Evolutionary conservation across 2,329 filamentous ascomycete species (phyloP).

Genomic region (Epichloe amarillans): DNA sequence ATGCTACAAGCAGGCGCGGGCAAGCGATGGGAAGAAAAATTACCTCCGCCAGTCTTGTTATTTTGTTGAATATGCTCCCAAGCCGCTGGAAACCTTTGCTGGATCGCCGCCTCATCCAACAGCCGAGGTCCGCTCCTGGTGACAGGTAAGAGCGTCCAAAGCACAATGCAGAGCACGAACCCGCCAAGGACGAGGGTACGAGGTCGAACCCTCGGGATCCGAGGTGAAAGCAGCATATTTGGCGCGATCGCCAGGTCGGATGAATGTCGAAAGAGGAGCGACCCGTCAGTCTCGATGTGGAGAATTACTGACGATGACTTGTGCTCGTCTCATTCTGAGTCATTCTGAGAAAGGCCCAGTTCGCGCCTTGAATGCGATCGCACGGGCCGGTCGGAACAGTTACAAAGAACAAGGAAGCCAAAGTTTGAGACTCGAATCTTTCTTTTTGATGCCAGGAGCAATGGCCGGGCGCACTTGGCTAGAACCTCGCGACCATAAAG

Average conservation of each 20-base stretch:
- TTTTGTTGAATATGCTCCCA: slow-evolving; percentile 11
- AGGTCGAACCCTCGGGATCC: slow-evolving; percentile 4
- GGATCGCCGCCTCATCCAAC: background rate
- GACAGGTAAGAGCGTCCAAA: slow-evolving; percentile 2
- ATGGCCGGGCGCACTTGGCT: no score
- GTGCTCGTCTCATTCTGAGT: background rate
- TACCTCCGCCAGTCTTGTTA: slow-evolving; percentile 10
- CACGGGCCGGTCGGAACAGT: background rate
- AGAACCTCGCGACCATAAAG: no score
- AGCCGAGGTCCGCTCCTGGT: background rate
- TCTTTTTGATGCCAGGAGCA: no score
- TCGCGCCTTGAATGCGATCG: background rate
- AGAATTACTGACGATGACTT: background rate
- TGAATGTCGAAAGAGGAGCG: background rate
- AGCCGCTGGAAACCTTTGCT: slow-evolving; percentile 7
- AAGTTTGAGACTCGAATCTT: no score
- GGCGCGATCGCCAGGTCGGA: background rate
- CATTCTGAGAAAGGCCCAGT: background rate
- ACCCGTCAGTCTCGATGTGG: background rate
- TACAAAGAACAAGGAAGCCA: no score
- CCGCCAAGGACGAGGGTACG: background rate
- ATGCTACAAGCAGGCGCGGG: background rate
- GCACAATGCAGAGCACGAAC: slow-evolving; percentile 4
- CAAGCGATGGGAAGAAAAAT: background rate
- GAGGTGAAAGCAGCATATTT: slow-evolving; percentile 5